Evolutionary conservation across 1,139 yeast genomes (phyloP), one percentile per base, ranked within the genome.

Genomic region (Candida sp.): DNA sequence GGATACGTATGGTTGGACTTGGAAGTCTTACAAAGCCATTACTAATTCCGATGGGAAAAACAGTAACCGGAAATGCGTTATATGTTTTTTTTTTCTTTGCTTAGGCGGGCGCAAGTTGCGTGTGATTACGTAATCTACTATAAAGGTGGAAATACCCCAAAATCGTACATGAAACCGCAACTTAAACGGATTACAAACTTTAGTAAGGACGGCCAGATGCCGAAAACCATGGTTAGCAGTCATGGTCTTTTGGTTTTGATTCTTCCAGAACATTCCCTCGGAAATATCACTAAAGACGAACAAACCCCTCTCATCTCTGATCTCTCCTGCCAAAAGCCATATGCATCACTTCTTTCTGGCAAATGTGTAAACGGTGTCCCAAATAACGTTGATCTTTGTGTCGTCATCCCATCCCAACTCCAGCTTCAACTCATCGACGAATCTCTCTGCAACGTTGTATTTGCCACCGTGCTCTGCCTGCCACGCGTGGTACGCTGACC

Each of bases 401-500:
- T 74, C 74, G 27, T 75, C 78, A 17, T 67, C 63, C 81, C 86
- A 79, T 12, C 73, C 77, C 51, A 75, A 65, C 23, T 57, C 63
- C 22, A 61, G 58, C 46, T 72, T 70, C 49, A 85, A 65, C 50
- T 78, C 83, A 4, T 72, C 70, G 25, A 79, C 67, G 58, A 81
- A 75, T 41, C 64, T 63, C 26, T 73, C 78, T 3, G 78, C 75
- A 45, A 78, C 65, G 58, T 79, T 80, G 38, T 58, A 59, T 35
- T 65, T 59, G 34, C 58, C 57, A 1, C 69, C 67, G 41, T 70
- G 65, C n/a, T 61, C 66, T 47, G 69, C 67, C 63, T 77, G 77
- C 92, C 96, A 89, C 11, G 75, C 72, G 63, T 86, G 90, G 62
- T 85, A 85, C 5, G 90, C 84, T 61, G 94, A 87, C 83, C 87